Base-by-base conservation (phyloP, 2,329 filamentous ascomycete genomes). In the Trichoderma hamatum region DNA sequence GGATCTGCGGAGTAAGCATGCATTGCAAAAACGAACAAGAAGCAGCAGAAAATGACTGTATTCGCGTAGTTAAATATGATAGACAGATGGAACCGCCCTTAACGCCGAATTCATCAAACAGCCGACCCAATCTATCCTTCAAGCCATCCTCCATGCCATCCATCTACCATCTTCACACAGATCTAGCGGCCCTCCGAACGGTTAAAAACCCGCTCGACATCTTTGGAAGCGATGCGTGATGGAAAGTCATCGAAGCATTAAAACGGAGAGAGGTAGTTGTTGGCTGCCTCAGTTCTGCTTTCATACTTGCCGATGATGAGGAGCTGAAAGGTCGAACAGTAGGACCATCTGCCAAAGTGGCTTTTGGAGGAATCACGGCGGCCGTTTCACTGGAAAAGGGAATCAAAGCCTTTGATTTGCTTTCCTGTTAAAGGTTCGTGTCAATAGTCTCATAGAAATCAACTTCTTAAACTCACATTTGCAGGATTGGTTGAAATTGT, bases 131-230 rank as follows among this genome's bases (percentile, higher is more conserved):
- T 19, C 39, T 24, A n/a, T 43, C 39, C 39, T n/a, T 4, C 7
- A 43, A 43, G 7, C 16, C 14, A 16, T 24, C 66, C 14, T 21
- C 21, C 49, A 65, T 39, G 69, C 63, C 68, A 71, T 75, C 9
- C 36, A n/a, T 28, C 13, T 16, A 14, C 36, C 34, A 49, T 24
- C 39, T 58, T 16, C 24, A 51, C 5, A 24, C 52, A 16, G 43
- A 21, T 59, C 28, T 43, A 28, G 21, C 13, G 21, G 14, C 70
- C 4, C 73, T 74, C 43, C 66, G 66, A 51, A 72, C 74, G 3
- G 76, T 77, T 51, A 52, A 71, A 69, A 78, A 78, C 5, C 74
- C 32, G 67, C 71, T 69, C 34, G 72, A 28, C 10, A 46, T 26
- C 28, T 36, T 30, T 11, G 67, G 43, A 13, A 60, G 67, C 2